phyloP scores from a whole-genome alignment of 2,329 filamentous ascomycete genomes.

The Aspergillus eucalypticola region DNA sequence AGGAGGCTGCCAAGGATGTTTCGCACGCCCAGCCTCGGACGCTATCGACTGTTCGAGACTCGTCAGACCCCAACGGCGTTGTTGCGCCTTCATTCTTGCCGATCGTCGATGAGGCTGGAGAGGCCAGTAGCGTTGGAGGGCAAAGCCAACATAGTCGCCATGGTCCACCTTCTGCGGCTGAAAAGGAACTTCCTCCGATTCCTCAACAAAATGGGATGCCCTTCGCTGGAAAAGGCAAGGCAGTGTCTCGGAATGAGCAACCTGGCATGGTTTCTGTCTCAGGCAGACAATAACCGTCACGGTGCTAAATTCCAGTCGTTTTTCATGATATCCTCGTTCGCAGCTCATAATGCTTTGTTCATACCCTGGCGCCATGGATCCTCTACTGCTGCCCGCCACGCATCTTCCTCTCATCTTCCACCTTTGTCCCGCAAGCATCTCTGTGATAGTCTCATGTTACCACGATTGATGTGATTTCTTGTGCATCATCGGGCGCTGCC shows the following conservation, averaged over 20 bases:
- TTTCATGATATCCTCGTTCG: conserved; percentile 25
- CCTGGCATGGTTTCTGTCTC: conserved; percentile 7
- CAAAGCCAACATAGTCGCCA: conserved; percentile 55
- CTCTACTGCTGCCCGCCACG: conserved; percentile 20
- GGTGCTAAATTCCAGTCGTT: conserved; percentile 13
- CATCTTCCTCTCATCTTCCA: conserved; percentile 17
- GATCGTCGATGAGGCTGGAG: conserved; percentile 86
- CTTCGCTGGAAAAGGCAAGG: conserved; percentile 29
- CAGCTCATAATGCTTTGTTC: conserved; percentile 20
- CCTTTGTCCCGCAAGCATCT: conserved; percentile 14
- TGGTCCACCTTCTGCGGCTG: conserved; percentile 24
- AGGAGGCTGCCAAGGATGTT: conserved; percentile 61
- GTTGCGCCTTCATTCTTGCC: conserved; percentile 64
- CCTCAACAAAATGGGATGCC: conserved; percentile 20
- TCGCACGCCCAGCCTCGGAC: conserved; percentile 64
- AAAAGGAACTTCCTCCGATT: conserved; percentile 35
- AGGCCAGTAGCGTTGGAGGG: conserved; percentile 67
- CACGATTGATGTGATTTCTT: conserved; percentile 36
- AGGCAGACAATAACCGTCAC: conserved; percentile 3
- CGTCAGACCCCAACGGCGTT: conserved; percentile 56
- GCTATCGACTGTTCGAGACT: conserved; percentile 59
- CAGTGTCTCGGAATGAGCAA: conserved; percentile 14
- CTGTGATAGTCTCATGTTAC: conserved; percentile 31
- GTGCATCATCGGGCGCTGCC: conserved; percentile 22
- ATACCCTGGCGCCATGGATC: conserved; percentile 17